Conservation (phyloP, 371 early-diverging fungal species). For the Mortierella sp. region DNA sequence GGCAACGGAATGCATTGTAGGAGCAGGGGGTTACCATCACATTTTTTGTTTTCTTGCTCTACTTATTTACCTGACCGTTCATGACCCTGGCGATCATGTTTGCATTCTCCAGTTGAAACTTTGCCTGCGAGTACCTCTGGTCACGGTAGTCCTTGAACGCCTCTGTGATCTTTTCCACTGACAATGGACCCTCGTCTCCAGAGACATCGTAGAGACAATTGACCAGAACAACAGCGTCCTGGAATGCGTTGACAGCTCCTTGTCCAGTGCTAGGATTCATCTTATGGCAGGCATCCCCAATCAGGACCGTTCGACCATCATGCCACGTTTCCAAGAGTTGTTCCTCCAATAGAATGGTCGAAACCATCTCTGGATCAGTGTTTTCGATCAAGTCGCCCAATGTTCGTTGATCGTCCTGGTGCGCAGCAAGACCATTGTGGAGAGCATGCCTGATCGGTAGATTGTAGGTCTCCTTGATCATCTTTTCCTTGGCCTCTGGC, state of each 20-base stretch:
- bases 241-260: conserved; percentile 17
- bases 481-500: conserved; percentile 1
- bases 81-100: background rate
- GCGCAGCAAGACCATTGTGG: background rate
- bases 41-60: background rate
- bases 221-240: conserved; percentile 13
- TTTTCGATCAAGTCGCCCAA: conserved; percentile 16
- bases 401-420: background rate
- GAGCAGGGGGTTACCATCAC: background rate
- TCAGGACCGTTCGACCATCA: conserved; percentile 18
- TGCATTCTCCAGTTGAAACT: background rate
- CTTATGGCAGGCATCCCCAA: conserved; percentile 37
- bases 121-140: background rate
- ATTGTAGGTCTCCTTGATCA: conserved; percentile 1
- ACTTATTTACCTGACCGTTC: background rate
- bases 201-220: conserved; percentile 16
- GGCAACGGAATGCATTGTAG: background rate
- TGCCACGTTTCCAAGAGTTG: conserved; percentile 31
- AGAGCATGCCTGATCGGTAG: background rate
- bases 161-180: background rate
- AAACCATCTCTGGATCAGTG: conserved; percentile 10
- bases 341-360: conserved; percentile 22
- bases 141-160: conserved; percentile 1
- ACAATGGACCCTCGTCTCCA: background rate
- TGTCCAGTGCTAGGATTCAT: conserved; percentile 12